Percentiles rank a stretch among this genome's conserved stretches.
phyloP scores from a whole-genome alignment of 305 asterid genomes.

The Plantago rigida region DNA sequence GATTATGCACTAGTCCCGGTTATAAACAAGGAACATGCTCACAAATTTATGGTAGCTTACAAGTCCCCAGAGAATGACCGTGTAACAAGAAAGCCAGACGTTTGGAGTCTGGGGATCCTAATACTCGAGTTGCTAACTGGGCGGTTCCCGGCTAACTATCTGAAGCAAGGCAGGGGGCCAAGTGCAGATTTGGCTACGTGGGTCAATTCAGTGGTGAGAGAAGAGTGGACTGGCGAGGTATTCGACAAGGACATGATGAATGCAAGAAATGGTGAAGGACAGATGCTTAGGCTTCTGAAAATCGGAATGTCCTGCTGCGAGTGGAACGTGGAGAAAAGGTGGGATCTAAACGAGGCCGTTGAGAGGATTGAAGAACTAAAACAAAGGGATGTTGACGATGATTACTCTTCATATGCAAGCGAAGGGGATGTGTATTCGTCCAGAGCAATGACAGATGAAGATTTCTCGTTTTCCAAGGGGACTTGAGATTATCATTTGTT shows the following conservation, averaged over 20 bases:
- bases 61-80: slow-evolving; percentile 48
- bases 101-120: slow-evolving; percentile 64
- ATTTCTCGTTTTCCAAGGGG: slow-evolving; percentile 30
- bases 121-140: slow-evolving; percentile 57
- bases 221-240: slow-evolving; percentile 54
- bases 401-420: slow-evolving; percentile 35
- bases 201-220: slow-evolving; percentile 56
- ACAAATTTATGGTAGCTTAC: slow-evolving; percentile 51
- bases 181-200: slow-evolving; percentile 54
- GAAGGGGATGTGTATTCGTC: slow-evolving; percentile 39
- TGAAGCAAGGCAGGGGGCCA: slow-evolving; percentile 45
- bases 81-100: slow-evolving; percentile 40
- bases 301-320: slow-evolving; percentile 62
- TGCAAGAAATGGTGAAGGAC: slow-evolving; percentile 30
- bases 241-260: slow-evolving; percentile 50
- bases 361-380: slow-evolving; percentile 47
- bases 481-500: slow-evolving; percentile 4
- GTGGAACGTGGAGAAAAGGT: slow-evolving; percentile 44
- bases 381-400: slow-evolving; percentile 34
- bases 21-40: slow-evolving; percentile 47
- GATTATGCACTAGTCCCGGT: slow-evolving; percentile 51
- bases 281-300: slow-evolving; percentile 48
- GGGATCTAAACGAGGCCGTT: slow-evolving; percentile 46
- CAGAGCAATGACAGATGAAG: slow-evolving; percentile 35
- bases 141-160: slow-evolving; percentile 50